A percentile compares a stretch with the other conserved stretches of the same genome.
phyloP scores from a whole-genome alignment of 345 rosid species.

The Salix suchowensis region DNA sequence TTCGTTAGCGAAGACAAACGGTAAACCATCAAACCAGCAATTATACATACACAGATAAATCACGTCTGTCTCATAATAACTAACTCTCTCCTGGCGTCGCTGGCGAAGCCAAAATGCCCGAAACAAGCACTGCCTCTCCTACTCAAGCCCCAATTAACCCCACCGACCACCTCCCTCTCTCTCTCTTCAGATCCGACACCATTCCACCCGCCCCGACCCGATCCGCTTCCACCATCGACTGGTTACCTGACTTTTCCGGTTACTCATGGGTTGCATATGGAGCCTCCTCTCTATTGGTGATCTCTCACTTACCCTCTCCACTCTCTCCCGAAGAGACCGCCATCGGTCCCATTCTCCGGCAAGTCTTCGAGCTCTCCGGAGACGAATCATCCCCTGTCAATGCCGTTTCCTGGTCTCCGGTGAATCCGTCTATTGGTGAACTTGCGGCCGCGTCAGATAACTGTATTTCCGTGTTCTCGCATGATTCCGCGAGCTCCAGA shows the following conservation, averaged over 20 bases:
- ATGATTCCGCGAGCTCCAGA: slow-evolving; percentile 35
- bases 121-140: slow-evolving; percentile 19
- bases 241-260: slow-evolving; percentile 79
- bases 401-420: slow-evolving; percentile 80
- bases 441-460: slow-evolving; percentile 71
- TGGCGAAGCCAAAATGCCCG: slow-evolving; percentile 36
- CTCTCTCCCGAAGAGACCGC: slow-evolving; percentile 51
- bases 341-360: slow-evolving; percentile 68
- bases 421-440: slow-evolving; percentile 64
- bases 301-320: slow-evolving; percentile 88
- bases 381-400: slow-evolving; percentile 38
- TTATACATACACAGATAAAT: no score
- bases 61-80: no score
- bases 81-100: neutral
- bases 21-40: no score
- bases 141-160: slow-evolving; percentile 34
- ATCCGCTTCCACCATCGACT: slow-evolving; percentile 62
- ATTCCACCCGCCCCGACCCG: slow-evolving; percentile 69
- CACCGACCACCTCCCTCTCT: slow-evolving; percentile 52
- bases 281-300: slow-evolving; percentile 77
- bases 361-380: slow-evolving; percentile 62
- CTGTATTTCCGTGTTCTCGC: slow-evolving; percentile 45
- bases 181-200: slow-evolving; percentile 52
- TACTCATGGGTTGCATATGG: slow-evolving; percentile 95
- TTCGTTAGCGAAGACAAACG: no score